phyloP scores from a whole-genome alignment of 31 red algal genomes.

The Odonthalia washingtoniensis region DNA sequence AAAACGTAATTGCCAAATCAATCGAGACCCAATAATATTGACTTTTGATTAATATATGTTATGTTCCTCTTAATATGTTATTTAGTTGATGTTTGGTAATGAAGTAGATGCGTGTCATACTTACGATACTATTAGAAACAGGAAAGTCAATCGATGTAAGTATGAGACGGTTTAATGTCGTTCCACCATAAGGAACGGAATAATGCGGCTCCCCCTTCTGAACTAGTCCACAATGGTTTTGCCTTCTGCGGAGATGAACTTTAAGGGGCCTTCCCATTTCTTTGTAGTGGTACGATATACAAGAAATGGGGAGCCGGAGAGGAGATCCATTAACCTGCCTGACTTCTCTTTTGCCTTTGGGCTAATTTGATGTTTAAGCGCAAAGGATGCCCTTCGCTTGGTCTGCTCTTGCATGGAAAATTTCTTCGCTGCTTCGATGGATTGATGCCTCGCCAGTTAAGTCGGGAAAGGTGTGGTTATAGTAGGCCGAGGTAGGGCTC shows the following conservation, averaged over 20 bases:
- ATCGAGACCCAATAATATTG: no score
- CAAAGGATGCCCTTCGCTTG: slow-evolving; percentile 1
- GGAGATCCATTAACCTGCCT: slow-evolving; percentile 17
- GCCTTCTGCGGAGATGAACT: neutral
- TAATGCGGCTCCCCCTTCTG: no score
- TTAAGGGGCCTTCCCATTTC: slow-evolving; percentile 21
- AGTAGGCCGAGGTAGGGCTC: slow-evolving; percentile 33
- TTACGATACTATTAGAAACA: no score
- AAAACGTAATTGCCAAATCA: no score
- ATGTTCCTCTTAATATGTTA: no score
- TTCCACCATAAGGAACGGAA: no score
- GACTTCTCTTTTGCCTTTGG: slow-evolving; percentile 3
- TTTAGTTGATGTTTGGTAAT: no score
- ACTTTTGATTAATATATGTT: no score
- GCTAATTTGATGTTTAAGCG: slow-evolving; percentile 3
- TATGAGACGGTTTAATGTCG: no score
- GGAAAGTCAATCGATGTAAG: no score
- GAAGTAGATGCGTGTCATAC: no score
- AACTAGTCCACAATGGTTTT: slow-evolving; percentile 1
- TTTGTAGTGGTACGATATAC: slow-evolving; percentile 30
- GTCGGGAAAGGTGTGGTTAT: neutral
- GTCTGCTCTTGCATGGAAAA: slow-evolving; percentile 36
- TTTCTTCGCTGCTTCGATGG: slow-evolving; percentile 27
- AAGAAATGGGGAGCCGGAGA: neutral
- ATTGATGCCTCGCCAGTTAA: slow-evolving; percentile 1